Evolutionary conservation across 306 rosid genomes (phyloP).

Genomic region (Ochetophila trinervis): DNA sequence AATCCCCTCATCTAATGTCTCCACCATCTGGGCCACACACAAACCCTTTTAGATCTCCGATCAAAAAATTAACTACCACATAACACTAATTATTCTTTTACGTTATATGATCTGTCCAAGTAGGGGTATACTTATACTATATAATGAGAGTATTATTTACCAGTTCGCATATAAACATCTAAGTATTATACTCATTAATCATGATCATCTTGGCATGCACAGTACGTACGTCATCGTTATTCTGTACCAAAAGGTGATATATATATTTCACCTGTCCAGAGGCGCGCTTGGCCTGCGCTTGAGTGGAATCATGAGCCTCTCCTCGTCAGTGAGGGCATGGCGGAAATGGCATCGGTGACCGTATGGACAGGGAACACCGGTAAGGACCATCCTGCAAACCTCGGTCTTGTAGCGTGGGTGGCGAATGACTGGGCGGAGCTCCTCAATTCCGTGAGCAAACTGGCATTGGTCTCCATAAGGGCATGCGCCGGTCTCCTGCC

Average conservation of each 20-base stretch:
- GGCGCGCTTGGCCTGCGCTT: conserved; percentile 18
- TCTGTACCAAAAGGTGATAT: background rate
- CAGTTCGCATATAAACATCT: conserved; percentile 2
- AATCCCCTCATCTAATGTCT: no score
- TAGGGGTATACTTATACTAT: background rate
- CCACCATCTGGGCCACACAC: no score
- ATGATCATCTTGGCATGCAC: background rate
- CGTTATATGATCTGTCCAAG: conserved; percentile 7
- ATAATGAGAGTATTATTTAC: background rate
- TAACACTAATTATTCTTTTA: conserved; percentile 4
- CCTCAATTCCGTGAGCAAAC: conserved; percentile 45
- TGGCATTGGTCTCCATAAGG: conserved; percentile 46
- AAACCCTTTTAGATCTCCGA: no score
- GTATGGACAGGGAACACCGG: conserved; percentile 42
- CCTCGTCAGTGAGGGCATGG: conserved; percentile 41
- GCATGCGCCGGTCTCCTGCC: conserved; percentile 51
- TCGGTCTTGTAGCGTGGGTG: conserved; percentile 57
- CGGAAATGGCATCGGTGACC: conserved; percentile 57
- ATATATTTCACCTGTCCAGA: conserved; percentile 29
- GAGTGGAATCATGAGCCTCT: conserved; percentile 19
- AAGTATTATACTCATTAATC: background rate
- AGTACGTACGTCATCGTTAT: no score
- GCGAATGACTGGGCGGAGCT: conserved; percentile 51
- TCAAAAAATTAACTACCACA: background rate
- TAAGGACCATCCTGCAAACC: conserved; percentile 46